Percentiles rank a stretch among this genome's conserved stretches.
Conservation (phyloP, 768 basidiomycete species). For the Cubamyces lactineus region DNA sequence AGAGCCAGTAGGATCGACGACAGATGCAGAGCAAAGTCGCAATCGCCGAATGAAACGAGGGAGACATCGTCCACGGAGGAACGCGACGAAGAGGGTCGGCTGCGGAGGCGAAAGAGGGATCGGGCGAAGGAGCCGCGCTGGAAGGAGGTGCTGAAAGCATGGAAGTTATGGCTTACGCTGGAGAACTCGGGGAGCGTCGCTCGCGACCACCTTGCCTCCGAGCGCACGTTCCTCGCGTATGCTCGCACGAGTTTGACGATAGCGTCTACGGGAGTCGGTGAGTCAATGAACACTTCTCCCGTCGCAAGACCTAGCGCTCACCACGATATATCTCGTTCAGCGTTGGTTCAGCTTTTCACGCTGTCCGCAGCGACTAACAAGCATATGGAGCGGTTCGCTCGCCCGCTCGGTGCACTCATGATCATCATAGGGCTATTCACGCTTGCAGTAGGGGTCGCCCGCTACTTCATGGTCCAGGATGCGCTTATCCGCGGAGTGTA, state of each 20-base stretch:
- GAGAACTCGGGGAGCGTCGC: constrained; percentile 54
- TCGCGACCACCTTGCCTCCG: constrained; percentile 55
- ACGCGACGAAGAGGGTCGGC: constrained; percentile 3
- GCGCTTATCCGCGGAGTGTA: constrained; percentile 43
- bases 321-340: too few species aligned
- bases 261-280: constrained; percentile 52
- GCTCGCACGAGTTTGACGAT: constrained; percentile 53
- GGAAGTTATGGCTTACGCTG: constrained; percentile 37
- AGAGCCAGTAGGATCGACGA: constrained; percentile 1
- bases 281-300: constrained; percentile 17
- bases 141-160: constrained; percentile 13
- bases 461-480: constrained; percentile 46
- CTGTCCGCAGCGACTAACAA: constrained; percentile 35
- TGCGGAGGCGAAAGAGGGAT: not conserved
- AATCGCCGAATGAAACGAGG: not conserved
- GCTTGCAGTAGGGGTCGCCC: constrained; percentile 37
- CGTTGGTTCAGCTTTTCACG: constrained; percentile 47
- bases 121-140: constrained; percentile 1
- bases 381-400: constrained; percentile 35
- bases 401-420: constrained; percentile 50
- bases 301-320: constrained; percentile 39
- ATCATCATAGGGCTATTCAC: constrained; percentile 42
- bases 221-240: constrained; percentile 58
- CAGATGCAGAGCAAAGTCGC: not conserved
- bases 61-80: constrained; percentile 4